Evolutionary conservation across 2,329 filamentous ascomycete species (phyloP).

Genomic region (Aspergillus awamori): DNA sequence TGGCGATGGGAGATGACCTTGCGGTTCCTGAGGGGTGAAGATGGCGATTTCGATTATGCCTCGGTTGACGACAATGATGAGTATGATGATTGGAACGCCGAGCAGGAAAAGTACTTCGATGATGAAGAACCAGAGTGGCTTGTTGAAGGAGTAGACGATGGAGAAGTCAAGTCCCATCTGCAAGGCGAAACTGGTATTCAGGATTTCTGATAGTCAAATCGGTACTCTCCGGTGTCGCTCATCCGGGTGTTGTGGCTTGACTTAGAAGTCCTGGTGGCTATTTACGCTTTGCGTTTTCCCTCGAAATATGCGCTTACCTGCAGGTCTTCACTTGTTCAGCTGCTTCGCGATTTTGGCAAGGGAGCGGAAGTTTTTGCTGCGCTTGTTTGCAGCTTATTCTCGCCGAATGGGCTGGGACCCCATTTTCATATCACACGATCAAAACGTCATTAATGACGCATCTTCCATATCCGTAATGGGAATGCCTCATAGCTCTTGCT

Average conservation of each 20-base stretch:
- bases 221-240: constrained; percentile 55
- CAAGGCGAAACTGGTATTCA: constrained; percentile 71
- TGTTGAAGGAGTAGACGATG: constrained; percentile 47
- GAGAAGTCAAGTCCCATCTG: constrained; percentile 30
- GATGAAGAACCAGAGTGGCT: constrained; percentile 73
- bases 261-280: no score
- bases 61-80: constrained; percentile 71
- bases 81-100: constrained; percentile 66
- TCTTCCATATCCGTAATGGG: no score
- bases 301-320: neutral
- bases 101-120: constrained; percentile 78
- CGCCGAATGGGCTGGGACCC: neutral
- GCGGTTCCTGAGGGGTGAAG: constrained; percentile 73
- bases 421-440: neutral
- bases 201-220: constrained; percentile 70
- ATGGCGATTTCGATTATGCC: constrained; percentile 77
- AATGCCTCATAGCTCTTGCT: no score
- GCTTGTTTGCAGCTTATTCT: no score
- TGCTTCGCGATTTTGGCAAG: neutral
- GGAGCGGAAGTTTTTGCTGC: neutral
- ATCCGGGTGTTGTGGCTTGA: neutral
- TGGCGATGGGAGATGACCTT: constrained; percentile 74
- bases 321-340: neutral
- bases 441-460: no score
- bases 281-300: neutral